Conservation (phyloP, 2,329 filamentous ascomycete species). For the Fusarium sp. region DNA sequence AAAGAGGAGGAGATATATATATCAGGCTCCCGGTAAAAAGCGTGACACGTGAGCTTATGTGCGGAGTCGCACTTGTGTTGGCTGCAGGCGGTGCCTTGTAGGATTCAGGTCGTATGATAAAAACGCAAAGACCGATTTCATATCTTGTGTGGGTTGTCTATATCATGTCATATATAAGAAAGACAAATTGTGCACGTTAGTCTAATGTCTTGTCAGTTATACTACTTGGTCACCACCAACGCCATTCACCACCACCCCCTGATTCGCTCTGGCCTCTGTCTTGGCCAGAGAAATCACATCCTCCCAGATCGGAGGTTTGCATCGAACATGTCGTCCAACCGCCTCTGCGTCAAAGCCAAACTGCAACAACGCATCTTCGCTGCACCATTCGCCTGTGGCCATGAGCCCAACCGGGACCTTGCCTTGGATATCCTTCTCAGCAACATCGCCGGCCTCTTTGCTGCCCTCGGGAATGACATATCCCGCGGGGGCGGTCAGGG, state of each 20-base stretch:
- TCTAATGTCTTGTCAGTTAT: neutral
- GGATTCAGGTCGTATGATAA: neutral
- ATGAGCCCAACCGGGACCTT: conserved; percentile 63
- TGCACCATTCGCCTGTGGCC: conserved; percentile 64
- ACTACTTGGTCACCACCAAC: neutral
- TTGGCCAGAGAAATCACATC: conserved; percentile 27
- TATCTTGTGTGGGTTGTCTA: neutral
- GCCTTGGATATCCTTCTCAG: conserved; percentile 47
- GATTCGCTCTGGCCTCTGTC: conserved; percentile 4
- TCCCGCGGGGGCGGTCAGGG: conserved; percentile 57
- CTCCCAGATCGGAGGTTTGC: conserved; percentile 34
- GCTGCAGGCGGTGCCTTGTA: neutral
- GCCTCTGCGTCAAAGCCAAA: conserved; percentile 60
- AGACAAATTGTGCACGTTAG: neutral
- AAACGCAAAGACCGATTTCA: neutral
- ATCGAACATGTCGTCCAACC: conserved; percentile 40
- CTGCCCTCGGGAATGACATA: conserved; percentile 52
- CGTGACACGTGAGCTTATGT: neutral
- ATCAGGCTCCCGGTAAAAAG: neutral
- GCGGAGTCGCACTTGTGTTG: neutral
- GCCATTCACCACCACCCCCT: neutral
- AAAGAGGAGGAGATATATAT: neutral
- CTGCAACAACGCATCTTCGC: conserved; percentile 58
- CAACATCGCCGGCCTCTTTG: conserved; percentile 45
- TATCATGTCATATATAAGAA: neutral